These are phyloP conservation scores for Pyrus pyrifolia DNA, from an alignment of 306 rosid genomes.

Conservation along the genomic window DNA sequence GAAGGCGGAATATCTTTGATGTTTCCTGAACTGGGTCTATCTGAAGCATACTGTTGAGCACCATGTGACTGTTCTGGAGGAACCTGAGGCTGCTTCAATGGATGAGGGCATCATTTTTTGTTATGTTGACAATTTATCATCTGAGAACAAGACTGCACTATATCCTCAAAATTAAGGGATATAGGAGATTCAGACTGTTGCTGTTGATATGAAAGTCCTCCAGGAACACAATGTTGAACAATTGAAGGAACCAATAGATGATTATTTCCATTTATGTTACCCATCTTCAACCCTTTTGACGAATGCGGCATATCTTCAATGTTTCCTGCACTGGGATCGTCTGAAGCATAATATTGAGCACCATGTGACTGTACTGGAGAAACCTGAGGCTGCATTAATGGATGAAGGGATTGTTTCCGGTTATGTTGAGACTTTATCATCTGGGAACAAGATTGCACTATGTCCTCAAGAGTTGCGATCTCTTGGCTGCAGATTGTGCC, in stretches of 20 bases:
- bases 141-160: constrained; percentile 11
- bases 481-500: not conserved
- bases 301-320: constrained; percentile 9
- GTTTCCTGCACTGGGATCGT: not conserved
- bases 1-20: constrained; percentile 4
- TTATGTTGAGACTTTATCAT: constrained; percentile 9
- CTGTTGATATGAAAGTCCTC: constrained; percentile 12
- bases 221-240: constrained; percentile 11
- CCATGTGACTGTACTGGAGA: not conserved
- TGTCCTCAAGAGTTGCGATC: constrained; percentile 14
- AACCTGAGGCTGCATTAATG: constrained; percentile 6
- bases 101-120: not conserved
- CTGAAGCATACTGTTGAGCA: not conserved
- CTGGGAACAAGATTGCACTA: constrained; percentile 11
- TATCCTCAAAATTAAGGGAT: constrained; percentile 16
- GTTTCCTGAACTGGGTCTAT: not conserved
- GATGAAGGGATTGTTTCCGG: not conserved
- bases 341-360: not conserved
- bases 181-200: constrained; percentile 17
- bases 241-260: not conserved
- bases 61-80: constrained; percentile 1
- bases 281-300: constrained; percentile 25
- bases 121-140: constrained; percentile 8
- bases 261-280: not conserved
- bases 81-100: constrained; percentile 6